Evolutionary conservation across 2,329 filamentous ascomycete genomes (phyloP).

Genomic region (Sarocladium brachiariae): DNA sequence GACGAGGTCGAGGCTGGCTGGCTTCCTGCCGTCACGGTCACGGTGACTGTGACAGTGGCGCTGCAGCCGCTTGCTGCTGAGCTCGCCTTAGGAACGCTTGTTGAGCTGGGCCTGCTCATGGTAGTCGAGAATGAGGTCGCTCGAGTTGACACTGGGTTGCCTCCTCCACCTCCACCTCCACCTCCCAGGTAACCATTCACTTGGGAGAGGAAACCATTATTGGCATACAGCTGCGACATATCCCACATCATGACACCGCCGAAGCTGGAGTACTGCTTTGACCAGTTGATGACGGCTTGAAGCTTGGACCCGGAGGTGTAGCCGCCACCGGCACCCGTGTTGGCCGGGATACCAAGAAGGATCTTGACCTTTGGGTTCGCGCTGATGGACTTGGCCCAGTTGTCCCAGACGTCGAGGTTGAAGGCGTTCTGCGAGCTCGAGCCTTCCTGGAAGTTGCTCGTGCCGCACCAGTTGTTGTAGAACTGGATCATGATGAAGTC

Average conservation of each 20-base stretch:
- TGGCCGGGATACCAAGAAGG: slow-evolving; percentile 54
- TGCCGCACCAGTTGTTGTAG: slow-evolving; percentile 65
- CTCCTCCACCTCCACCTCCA: neutral
- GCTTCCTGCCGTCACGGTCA: neutral
- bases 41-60: neutral
- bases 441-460: slow-evolving; percentile 41
- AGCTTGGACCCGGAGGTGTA: slow-evolving; percentile 45
- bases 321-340: slow-evolving; percentile 45
- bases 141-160: too few species aligned
- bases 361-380: slow-evolving; percentile 55
- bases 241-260: slow-evolving; percentile 68
- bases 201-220: slow-evolving; percentile 46
- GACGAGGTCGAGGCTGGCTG: neutral
- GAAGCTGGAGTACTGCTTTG: slow-evolving; percentile 50
- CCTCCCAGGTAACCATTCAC: slow-evolving; percentile 30
- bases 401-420: slow-evolving; percentile 59
- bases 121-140: neutral
- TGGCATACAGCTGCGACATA: slow-evolving; percentile 52
- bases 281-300: slow-evolving; percentile 43
- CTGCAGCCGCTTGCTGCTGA: neutral
- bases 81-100: neutral
- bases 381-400: slow-evolving; percentile 52
- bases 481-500: slow-evolving; percentile 60
- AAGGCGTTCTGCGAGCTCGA: slow-evolving; percentile 42
- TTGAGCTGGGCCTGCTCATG: neutral